A percentile compares a stretch with the other conserved stretches of the same genome.
phyloP scores from a whole-genome alignment of 352 stramenopile species.

The Phytophthora europaea region DNA sequence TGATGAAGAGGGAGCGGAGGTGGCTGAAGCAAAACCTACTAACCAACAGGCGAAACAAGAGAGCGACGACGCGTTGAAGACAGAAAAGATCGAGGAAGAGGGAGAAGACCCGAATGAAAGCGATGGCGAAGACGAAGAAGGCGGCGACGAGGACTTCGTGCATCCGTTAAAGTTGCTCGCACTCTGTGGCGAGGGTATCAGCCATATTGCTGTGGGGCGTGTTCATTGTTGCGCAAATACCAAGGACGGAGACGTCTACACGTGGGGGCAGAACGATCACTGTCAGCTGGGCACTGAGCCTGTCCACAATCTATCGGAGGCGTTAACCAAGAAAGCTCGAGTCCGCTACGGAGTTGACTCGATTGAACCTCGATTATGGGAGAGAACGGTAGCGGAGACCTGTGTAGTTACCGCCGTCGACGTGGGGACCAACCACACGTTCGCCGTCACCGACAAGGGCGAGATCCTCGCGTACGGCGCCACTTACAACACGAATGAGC shows the following conservation, averaged over 20 bases:
- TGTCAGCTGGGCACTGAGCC: slow-evolving; percentile 80
- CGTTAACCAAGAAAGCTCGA: slow-evolving; percentile 62
- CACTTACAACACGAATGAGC: slow-evolving; percentile 69
- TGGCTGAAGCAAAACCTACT: neutral
- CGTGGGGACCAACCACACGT: slow-evolving; percentile 81
- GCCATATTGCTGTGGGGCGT: slow-evolving; percentile 76
- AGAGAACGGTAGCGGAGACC: slow-evolving; percentile 66
- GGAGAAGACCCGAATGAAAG: slow-evolving; percentile 21
- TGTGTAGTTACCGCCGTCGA: slow-evolving; percentile 66
- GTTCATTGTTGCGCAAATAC: slow-evolving; percentile 81
- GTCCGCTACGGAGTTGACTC: slow-evolving; percentile 72
- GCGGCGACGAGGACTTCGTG: slow-evolving; percentile 74
- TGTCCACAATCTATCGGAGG: slow-evolving; percentile 63
- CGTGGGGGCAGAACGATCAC: slow-evolving; percentile 88
- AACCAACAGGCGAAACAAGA: neutral
- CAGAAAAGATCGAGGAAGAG: slow-evolving; percentile 29
- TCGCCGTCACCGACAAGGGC: slow-evolving; percentile 60
- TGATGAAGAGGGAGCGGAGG: slow-evolving; percentile 42
- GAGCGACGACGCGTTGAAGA: slow-evolving; percentile 6
- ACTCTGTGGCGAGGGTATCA: slow-evolving; percentile 78
- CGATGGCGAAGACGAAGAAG: slow-evolving; percentile 41
- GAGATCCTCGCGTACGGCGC: slow-evolving; percentile 77
- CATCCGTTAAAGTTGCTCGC: slow-evolving; percentile 70
- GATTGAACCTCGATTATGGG: slow-evolving; percentile 73
- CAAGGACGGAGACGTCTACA: slow-evolving; percentile 86